Base-by-base conservation (phyloP, 202 grass and related monocot genomes). In the Schoenoplectus triqueter region DNA sequence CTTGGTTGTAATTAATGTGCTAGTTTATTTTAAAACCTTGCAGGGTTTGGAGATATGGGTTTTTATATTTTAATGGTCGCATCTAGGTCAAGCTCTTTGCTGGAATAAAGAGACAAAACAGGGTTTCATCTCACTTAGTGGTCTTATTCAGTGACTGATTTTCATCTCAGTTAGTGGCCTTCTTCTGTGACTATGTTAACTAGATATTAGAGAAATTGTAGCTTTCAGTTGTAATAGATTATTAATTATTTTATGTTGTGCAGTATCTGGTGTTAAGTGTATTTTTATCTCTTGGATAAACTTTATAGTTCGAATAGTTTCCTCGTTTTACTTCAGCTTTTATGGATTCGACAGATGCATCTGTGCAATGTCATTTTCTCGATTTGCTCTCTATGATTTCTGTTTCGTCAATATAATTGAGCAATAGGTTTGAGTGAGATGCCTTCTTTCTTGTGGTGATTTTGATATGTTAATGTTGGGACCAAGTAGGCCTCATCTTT, bases 171-270 rank as follows among this genome's bases (percentile, higher is more conserved):
- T 56, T 76, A 76, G 19, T 76, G 10, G 73, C 45, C 46, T 18
- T 73, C 55, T 56, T 83, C 22, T 17, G 51, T 83, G 66, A 70
- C 81, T 69, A 7, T 83, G 48, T 83, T 83, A 83, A 83, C 81
- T 83, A 71, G 49, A 69, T 83, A 83, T 83, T 83, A 83, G 81
- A 65, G 11, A 78, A 57, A 44, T 83, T 31, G 81, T 83, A 83
- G 64, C 18, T 44, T 83, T 71, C 48, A 18, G 49, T 71, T 70
- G 81, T 83, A 83, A 52, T 83, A 69, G 46, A 69, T 70, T 1
- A 31, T 31, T 31, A 31, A 31, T 31, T 69, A 69, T 68, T 59
- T 31, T 69, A 41, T 83, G 51, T 6, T 83, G 66, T 83, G 44
- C 47, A 67, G 47, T 83, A 68, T 19, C 80, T 69, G 41, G 68